Evolutionary conservation across 1,284 basidiomycete genomes (phyloP), one percentile per base, ranked within the genome.

Genomic region (Pterula multifida): DNA sequence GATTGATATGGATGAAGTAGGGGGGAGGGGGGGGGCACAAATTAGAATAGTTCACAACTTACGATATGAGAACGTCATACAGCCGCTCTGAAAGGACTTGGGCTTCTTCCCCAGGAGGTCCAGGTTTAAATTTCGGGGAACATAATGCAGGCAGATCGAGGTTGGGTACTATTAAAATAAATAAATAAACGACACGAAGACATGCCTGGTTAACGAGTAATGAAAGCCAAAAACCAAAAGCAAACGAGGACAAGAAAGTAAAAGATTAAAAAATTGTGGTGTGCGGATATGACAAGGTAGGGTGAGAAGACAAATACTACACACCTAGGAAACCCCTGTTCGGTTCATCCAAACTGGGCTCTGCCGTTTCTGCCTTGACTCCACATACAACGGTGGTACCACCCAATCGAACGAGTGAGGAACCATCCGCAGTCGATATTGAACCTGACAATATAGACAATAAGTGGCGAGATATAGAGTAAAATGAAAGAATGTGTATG

Each of bases 361-460:
- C 86, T 26, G 90, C 84, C 39, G 93, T 85, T 66, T 97, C 91
- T n/a, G 89, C 90, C 62, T 95, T 95, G 57, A 97, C 79, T 1
- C 93, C 93, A 60, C 92, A 95, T 0, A 96, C 85, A 26, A 97
- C 73, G 0, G 90, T 94, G 11, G 93, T 95, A 50, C 89, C 78
- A 22, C 93, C 93, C 54, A 95, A 64, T n/a, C 89, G 73, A 11
- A 96, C 88, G 24, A 97, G 79, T 0, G 91, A 81, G 2, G 91
- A 95, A 0, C 92, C 91, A 56, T 93, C 76, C 0, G 93, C 91
- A 0, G 92, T 95, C 0, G 85, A 84, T 65, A 97, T 87, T 0
- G 91, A 94, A 50, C 88, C 89, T 81, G 51, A 12, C n/a, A 42
- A 42, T 9, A 22, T 17, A 42, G 39, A 42, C 28, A 15, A 32